Percentiles rank a stretch among this genome's conserved stretches.
Evolutionary conservation across 2,329 filamentous ascomycete species (phyloP).

Genomic region (Penicillium sp.): DNA sequence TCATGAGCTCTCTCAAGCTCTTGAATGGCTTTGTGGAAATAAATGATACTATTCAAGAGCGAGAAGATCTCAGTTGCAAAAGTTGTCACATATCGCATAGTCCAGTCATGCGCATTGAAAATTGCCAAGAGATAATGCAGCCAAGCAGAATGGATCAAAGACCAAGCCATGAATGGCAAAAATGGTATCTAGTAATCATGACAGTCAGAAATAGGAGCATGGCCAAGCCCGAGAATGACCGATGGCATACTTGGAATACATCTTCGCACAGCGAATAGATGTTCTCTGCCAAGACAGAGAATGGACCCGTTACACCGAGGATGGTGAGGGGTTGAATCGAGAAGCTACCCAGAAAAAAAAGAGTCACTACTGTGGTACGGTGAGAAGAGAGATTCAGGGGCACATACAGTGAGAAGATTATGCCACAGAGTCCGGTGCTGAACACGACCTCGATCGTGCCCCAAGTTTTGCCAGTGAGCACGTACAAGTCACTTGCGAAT

Average conservation of each 20-base stretch:
- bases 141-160: slow-evolving; percentile 69
- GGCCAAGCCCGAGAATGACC: background rate
- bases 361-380: background rate
- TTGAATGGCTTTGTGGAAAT: slow-evolving; percentile 71
- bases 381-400: background rate
- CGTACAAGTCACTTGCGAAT: slow-evolving; percentile 69
- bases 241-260: slow-evolving; percentile 57
- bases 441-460: slow-evolving; percentile 72
- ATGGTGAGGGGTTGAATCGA: slow-evolving; percentile 70
- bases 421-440: slow-evolving; percentile 67
- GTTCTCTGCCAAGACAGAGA: slow-evolving; percentile 70
- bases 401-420: slow-evolving; percentile 65
- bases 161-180: slow-evolving; percentile 72
- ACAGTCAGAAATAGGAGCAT: slow-evolving; percentile 7
- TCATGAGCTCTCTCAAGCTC: slow-evolving; percentile 66
- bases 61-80: slow-evolving; percentile 72
- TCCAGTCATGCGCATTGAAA: slow-evolving; percentile 73
- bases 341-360: slow-evolving; percentile 41
- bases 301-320: slow-evolving; percentile 69
- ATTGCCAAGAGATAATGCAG: slow-evolving; percentile 69
- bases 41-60: slow-evolving; percentile 70
- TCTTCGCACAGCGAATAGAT: slow-evolving; percentile 65
- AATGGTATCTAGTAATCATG: slow-evolving; percentile 52
- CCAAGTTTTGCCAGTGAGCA: slow-evolving; percentile 67
- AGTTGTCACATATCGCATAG: slow-evolving; percentile 72